A percentile compares a stretch with the other conserved stretches of the same genome.
Evolutionary conservation across 257 asterid genomes (phyloP).

Genomic region (Lithospermum erythrorhizon): DNA sequence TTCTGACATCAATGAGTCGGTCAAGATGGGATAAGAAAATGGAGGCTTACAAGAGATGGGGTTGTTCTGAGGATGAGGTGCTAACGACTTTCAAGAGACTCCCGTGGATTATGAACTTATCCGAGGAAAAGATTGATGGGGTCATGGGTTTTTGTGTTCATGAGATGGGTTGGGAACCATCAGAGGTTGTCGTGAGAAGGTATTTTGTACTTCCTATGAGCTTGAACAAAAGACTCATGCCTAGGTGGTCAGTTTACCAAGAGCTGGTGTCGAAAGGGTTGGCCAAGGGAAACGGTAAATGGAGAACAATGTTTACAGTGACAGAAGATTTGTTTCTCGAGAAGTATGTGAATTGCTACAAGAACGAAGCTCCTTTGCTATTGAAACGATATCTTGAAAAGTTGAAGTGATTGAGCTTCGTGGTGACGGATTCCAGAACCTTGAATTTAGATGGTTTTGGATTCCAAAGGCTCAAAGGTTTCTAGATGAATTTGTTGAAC

Average conservation of each 20-base stretch:
- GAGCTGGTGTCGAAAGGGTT: slow-evolving; percentile 13
- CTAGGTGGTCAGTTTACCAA: slow-evolving; percentile 4
- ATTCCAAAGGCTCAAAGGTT: no score
- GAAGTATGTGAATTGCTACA: slow-evolving; percentile 11
- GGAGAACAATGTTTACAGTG: background rate
- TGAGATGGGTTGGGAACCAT: slow-evolving; percentile 9
- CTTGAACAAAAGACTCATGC: slow-evolving; percentile 3
- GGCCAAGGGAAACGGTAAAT: background rate
- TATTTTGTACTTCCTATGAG: slow-evolving; percentile 6
- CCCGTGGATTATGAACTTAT: slow-evolving; percentile 15
- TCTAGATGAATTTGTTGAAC: no score
- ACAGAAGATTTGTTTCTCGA: slow-evolving; percentile 8
- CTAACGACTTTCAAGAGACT: slow-evolving; percentile 13
- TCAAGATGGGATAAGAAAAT: slow-evolving; percentile 18
- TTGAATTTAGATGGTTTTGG: no score
- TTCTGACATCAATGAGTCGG: no score
- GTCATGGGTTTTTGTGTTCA: slow-evolving; percentile 11
- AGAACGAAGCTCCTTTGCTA: slow-evolving; percentile 9
- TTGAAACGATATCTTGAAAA: slow-evolving; percentile 8
- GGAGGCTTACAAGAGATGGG: background rate
- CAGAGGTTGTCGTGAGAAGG: background rate
- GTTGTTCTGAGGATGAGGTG: slow-evolving; percentile 16
- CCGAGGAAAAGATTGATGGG: slow-evolving; percentile 11
- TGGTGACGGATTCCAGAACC: no score
- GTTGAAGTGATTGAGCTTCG: background rate